phyloP scores from a whole-genome alignment of 441 rosid genomes.

The Capsella rubella region DNA sequence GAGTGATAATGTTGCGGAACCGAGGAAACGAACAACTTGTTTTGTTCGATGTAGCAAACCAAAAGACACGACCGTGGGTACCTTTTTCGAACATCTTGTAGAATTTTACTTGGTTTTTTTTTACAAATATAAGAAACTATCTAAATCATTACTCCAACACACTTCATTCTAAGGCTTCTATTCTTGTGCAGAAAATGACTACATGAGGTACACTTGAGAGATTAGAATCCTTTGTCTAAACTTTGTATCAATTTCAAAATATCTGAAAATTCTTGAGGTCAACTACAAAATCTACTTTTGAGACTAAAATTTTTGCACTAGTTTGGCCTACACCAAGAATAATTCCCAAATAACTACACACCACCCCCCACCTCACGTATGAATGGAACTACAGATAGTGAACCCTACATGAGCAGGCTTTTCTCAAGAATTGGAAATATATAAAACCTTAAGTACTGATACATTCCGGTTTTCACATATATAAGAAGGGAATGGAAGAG shows the following conservation, averaged over 20 bases:
- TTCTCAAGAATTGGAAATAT: not conserved
- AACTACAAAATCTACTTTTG: slow-evolving; percentile 1
- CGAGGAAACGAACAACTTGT: not conserved
- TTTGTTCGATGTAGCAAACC: too few species aligned
- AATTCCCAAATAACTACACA: slow-evolving; percentile 19
- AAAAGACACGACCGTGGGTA: too few species aligned
- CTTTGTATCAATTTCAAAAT: not conserved
- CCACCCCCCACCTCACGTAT: not conserved
- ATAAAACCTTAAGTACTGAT: not conserved
- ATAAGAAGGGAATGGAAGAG: slow-evolving; percentile 7
- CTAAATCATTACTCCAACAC: slow-evolving; percentile 31
- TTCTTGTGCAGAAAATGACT: slow-evolving; percentile 14
- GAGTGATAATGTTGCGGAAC: not conserved
- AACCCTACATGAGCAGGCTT: slow-evolving; percentile 3
- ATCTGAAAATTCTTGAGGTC: not conserved
- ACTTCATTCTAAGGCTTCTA: slow-evolving; percentile 26
- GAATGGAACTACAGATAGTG: slow-evolving; percentile 7
- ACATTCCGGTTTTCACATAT: not conserved
- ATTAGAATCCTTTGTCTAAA: not conserved
- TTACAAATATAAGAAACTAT: slow-evolving; percentile 43
- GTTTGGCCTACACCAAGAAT: not conserved
- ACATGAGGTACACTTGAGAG: not conserved
- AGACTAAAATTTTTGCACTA: slow-evolving; percentile 18
- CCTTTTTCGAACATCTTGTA: too few species aligned
- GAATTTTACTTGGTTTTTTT: too few species aligned